phyloP scores from a whole-genome alignment of 495 filamentous ascomycete species.

The Penicillium soppii region DNA sequence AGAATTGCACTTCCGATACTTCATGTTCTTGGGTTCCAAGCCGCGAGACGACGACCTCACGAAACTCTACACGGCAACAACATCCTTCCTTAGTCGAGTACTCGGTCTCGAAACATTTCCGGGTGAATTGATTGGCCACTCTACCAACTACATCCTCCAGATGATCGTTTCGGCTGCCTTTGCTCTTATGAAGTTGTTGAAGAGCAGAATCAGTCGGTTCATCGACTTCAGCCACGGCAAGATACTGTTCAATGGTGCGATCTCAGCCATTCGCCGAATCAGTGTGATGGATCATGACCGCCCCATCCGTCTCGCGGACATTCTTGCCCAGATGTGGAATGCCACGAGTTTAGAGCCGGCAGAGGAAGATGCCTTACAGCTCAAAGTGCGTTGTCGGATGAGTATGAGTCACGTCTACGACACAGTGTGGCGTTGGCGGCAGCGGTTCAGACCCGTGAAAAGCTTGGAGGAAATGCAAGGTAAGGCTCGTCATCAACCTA shows the following conservation, averaged over 20 bases:
- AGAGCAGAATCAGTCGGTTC: constrained; percentile 69
- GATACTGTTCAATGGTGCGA: constrained; percentile 71
- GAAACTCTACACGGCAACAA: constrained; percentile 63
- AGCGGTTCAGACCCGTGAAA: constrained; percentile 44
- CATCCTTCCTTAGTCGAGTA: constrained; percentile 47
- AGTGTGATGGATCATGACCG: constrained; percentile 86
- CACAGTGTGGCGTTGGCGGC: constrained; percentile 50
- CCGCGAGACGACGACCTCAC: constrained; percentile 70
- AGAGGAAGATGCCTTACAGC: constrained; percentile 40
- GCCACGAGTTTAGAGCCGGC: constrained; percentile 33
- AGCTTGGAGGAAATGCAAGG: constrained; percentile 43
- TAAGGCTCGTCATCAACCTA: constrained; percentile 11
- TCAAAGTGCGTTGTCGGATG: constrained; percentile 49
- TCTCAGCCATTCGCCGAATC: constrained; percentile 72
- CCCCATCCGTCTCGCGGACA: constrained; percentile 54
- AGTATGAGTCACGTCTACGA: constrained; percentile 54
- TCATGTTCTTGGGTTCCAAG: constrained; percentile 50
- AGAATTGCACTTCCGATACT: constrained; percentile 46
- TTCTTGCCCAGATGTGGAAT: constrained; percentile 52
- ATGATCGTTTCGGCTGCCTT: constrained; percentile 91
- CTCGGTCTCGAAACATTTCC: constrained; percentile 48
- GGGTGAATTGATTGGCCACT: constrained; percentile 61
- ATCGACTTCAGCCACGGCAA: constrained; percentile 74
- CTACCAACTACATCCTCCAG: constrained; percentile 86
- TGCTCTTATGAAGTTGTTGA: constrained; percentile 79